Base-by-base conservation (phyloP, 176 grass and related monocot species). In the Tuctoria greenei region DNA sequence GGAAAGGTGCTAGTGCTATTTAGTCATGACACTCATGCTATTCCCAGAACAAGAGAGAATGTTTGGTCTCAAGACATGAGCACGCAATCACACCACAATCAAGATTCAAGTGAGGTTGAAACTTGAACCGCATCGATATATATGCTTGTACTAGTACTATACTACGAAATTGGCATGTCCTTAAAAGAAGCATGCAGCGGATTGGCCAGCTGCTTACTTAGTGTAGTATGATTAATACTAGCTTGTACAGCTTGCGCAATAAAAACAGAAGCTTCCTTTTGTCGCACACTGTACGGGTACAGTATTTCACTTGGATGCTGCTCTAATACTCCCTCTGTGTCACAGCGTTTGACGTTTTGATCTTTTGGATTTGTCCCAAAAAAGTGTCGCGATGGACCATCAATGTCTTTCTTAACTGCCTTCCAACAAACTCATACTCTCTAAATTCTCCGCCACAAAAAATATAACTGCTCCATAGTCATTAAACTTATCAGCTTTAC, bases 101-200 rank as follows among this genome's bases (percentile, higher is more conserved):
- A 57, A 65, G 58, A n/a, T n/a, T 76, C 72, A 69, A 27, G 50
- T 56, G 43, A 23, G 10, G 54, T 59, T 40, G 67, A 59, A 43
- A 14, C 24, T 20, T 6, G 14, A 67, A 42, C 31, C 76, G 49
- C 25, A 20, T 71, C 26, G 51, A 77, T 31, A 31, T 3, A 87
- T 78, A 82, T 82, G 60, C 73, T 52, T 56, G 38, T 40, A 40
- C n/a, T n/a, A n/a, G n/a, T n/a, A n/a, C n/a, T n/a, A n/a, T n/a
- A n/a, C n/a, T 7, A 38, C 6, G 35, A 80, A 69, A 75, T 64
- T 54, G 66, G 15, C 70, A 52, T 68, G 42, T 17, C 24, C 67
- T 8, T 8, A 45, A 74, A 61, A 38, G 23, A 25, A 42, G 20
- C 23, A 25, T 27, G 20, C 23, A 17, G 38, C 15, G 21, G 17